A percentile compares a stretch with the other conserved stretches of the same genome.
Conservation (phyloP, 2,329 filamentous ascomycete species). For the Raffaelea arxii region DNA sequence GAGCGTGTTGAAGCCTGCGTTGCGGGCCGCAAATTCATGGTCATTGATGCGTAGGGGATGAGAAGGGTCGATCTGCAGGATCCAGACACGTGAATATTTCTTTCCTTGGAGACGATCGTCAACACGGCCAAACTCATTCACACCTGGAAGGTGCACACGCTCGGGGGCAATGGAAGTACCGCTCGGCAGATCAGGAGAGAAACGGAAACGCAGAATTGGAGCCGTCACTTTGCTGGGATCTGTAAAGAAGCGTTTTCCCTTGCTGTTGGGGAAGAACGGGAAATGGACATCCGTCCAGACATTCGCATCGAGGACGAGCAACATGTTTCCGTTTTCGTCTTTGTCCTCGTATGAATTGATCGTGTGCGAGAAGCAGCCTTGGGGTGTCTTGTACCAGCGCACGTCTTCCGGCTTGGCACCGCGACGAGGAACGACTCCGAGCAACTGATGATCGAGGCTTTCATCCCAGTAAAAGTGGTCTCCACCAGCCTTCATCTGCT, state of each 20-base stretch:
- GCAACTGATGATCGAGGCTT: constrained; percentile 10
- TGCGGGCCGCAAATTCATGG: constrained; percentile 1
- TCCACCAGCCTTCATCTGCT: constrained; percentile 21
- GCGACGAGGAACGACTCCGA: constrained; percentile 8
- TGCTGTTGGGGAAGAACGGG: no score
- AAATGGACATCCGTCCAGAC: no score
- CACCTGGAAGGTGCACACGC: constrained; percentile 18
- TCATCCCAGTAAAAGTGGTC: constrained; percentile 27
- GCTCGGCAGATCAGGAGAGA: no score
- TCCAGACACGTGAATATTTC: no score
- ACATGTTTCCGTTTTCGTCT: constrained; percentile 13
- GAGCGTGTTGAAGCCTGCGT: neutral
- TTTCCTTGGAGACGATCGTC: constrained; percentile 28
- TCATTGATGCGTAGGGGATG: neutral
- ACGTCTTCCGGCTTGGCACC: constrained; percentile 16
- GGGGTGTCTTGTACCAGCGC: constrained; percentile 14
- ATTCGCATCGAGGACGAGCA: no score
- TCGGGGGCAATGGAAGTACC: constrained; percentile 16
- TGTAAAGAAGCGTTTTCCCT: no score
- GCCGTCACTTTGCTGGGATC: no score
- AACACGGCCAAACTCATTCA: constrained; percentile 26
- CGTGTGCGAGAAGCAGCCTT: constrained; percentile 29
- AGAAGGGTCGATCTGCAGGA: no score
- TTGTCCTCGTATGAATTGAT: constrained; percentile 30
- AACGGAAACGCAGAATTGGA: no score